phyloP scores from a whole-genome alignment of 73 alveolate genomes.

The Diophrys sp. region DNA sequence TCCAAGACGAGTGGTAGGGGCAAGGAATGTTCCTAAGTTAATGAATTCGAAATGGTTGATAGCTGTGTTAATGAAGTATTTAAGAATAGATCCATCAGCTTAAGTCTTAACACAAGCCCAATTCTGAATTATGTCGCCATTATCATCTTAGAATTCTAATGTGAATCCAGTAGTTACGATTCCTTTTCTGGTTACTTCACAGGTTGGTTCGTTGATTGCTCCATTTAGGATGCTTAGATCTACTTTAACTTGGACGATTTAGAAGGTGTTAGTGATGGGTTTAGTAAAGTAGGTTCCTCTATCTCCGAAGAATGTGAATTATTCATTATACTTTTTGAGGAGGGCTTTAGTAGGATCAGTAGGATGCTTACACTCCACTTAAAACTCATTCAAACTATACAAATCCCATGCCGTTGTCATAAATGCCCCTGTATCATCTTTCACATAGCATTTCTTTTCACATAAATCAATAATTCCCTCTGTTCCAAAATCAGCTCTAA shows the following conservation, averaged over 20 bases:
- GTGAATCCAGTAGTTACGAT: background rate
- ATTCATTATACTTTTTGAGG: background rate
- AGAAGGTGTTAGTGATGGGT: background rate
- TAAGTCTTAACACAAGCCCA: background rate
- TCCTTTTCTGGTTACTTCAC: background rate
- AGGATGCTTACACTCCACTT: background rate
- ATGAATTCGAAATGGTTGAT: background rate
- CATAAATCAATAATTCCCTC: background rate
- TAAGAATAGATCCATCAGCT: background rate
- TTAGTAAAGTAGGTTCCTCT: background rate
- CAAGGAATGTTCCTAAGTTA: background rate
- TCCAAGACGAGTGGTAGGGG: background rate
- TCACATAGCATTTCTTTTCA: background rate
- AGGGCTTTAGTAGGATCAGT: background rate
- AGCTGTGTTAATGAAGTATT: background rate
- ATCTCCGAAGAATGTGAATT: background rate
- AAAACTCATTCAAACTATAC: background rate
- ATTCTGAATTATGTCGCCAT: background rate
- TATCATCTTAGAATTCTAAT: background rate
- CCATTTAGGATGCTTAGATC: no score
- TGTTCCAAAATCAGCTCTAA: background rate
- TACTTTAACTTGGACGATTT: background rate
- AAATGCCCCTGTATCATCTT: background rate
- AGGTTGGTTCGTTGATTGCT: no score
- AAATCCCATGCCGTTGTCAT: background rate